phyloP scores from a whole-genome alignment of 371 early-diverging fungal genomes.

The Conidiobolus incongruus region DNA sequence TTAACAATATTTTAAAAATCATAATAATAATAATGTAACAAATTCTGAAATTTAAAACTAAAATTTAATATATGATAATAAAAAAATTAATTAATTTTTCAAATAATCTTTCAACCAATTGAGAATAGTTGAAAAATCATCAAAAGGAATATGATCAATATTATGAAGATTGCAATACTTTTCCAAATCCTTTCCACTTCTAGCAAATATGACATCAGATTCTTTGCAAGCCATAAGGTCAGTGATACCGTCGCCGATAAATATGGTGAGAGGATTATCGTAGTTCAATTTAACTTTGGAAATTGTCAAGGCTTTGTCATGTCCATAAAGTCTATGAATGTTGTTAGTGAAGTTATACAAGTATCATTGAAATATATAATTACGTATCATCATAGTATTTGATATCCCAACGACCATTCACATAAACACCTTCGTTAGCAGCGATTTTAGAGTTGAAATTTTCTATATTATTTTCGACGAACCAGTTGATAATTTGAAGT shows the following conservation, averaged over 20 bases:
- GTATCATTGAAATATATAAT: too few species aligned
- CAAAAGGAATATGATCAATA: constrained; percentile 10
- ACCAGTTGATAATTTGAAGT: too few species aligned
- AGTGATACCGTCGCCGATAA: constrained; percentile 34
- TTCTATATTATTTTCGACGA: too few species aligned
- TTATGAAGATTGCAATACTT: constrained; percentile 18
- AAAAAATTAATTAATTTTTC: too few species aligned
- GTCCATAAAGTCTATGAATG: constrained; percentile 2
- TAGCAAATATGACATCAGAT: constrained; percentile 30
- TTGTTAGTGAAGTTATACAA: not conserved
- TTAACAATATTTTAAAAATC: too few species aligned
- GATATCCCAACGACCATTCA: constrained; percentile 16
- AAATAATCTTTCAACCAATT: too few species aligned
- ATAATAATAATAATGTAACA: too few species aligned
- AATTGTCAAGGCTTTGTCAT: constrained; percentile 4
- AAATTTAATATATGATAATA: too few species aligned
- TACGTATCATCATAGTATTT: constrained; percentile 17
- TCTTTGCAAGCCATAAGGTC: constrained; percentile 32
- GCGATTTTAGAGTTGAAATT: constrained; percentile 9
- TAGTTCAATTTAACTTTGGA: not conserved
- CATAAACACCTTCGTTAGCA: constrained; percentile 16
- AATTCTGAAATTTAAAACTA: too few species aligned
- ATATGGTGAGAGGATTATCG: constrained; percentile 17
- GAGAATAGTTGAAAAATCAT: constrained; percentile 11
- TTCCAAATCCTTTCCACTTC: constrained; percentile 25